These are phyloP conservation scores for Oryza punctata DNA, from an alignment of 176 grass and related monocot species.

Conservation along the genomic window DNA sequence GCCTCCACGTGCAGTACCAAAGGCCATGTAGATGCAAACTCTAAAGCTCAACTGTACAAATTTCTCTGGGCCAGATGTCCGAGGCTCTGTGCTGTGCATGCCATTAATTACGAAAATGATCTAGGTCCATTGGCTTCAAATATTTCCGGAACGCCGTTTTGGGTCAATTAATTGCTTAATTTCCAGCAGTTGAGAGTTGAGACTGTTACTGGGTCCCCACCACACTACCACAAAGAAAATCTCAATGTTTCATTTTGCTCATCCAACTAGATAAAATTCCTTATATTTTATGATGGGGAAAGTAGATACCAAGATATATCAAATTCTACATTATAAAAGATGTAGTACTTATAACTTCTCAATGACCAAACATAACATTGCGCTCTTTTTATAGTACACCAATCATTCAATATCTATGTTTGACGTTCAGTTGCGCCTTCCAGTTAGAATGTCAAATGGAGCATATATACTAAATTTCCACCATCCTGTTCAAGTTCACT, in stretches of 20 bases:
- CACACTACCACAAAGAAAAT: no score
- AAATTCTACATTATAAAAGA: no score
- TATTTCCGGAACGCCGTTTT: not conserved
- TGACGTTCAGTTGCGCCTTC: not conserved
- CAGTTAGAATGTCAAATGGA: not conserved
- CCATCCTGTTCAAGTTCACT: not conserved
- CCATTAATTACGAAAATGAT: slow-evolving; percentile 3
- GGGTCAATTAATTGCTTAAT: not conserved
- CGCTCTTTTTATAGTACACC: not conserved
- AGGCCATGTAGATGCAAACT: not conserved
- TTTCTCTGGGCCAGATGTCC: not conserved
- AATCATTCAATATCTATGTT: not conserved
- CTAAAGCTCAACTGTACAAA: not conserved
- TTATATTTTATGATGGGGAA: no score
- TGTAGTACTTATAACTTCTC: no score
- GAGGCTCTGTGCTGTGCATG: not conserved
- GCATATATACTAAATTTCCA: not conserved
- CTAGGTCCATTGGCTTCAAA: not conserved
- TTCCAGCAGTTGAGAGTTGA: not conserved
- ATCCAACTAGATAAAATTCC: no score
- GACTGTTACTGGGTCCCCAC: no score
- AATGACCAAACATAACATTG: no score
- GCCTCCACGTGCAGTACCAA: not conserved
- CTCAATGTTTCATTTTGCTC: no score
- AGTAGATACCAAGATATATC: no score